A percentile compares a stretch with the other conserved stretches of the same genome.
Evolutionary conservation across 768 basidiomycete species (phyloP).

Genomic region (Pseudohyphozyma bogoriensis): DNA sequence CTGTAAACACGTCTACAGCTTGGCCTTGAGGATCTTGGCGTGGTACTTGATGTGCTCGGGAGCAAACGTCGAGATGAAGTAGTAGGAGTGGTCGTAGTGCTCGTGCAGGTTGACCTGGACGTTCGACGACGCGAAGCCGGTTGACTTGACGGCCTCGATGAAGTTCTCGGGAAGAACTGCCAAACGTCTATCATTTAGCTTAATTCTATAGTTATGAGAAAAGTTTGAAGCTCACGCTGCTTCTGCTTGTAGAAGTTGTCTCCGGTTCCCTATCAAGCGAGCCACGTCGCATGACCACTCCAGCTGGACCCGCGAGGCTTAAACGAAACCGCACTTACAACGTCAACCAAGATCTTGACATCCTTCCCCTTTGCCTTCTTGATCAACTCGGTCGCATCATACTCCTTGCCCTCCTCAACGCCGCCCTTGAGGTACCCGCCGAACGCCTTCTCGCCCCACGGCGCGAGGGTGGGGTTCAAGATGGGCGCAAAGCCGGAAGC

Average conservation of each 20-base stretch:
- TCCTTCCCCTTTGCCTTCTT: constrained; percentile 47
- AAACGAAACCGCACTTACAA: neutral
- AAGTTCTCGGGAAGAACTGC: constrained; percentile 75
- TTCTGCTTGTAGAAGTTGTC: constrained; percentile 65
- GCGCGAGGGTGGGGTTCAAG: constrained; percentile 64
- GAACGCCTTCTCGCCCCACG: constrained; percentile 92
- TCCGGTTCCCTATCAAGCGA: constrained; percentile 32
- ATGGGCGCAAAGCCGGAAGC: constrained; percentile 82
- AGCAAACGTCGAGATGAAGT: constrained; percentile 29
- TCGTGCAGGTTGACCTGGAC: constrained; percentile 51
- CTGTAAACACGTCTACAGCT: constrained; percentile 17
- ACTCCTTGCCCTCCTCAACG: constrained; percentile 60
- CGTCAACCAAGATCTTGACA: constrained; percentile 70
- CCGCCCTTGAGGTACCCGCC: constrained; percentile 69
- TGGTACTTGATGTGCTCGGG: constrained; percentile 85
- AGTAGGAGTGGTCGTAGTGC: constrained; percentile 34
- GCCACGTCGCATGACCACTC: neutral
- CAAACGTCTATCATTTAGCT: neutral
- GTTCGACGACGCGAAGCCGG: constrained; percentile 61
- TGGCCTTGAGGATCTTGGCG: constrained; percentile 70
- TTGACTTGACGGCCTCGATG: constrained; percentile 60
- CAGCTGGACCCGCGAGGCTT: neutral
- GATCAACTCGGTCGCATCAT: constrained; percentile 82
- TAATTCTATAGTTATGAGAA: too few relatives aligned
- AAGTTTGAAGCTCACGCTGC: constrained; percentile 46